Base-by-base conservation (phyloP, 495 filamentous ascomycete species). In the Aspergillus affinis region DNA sequence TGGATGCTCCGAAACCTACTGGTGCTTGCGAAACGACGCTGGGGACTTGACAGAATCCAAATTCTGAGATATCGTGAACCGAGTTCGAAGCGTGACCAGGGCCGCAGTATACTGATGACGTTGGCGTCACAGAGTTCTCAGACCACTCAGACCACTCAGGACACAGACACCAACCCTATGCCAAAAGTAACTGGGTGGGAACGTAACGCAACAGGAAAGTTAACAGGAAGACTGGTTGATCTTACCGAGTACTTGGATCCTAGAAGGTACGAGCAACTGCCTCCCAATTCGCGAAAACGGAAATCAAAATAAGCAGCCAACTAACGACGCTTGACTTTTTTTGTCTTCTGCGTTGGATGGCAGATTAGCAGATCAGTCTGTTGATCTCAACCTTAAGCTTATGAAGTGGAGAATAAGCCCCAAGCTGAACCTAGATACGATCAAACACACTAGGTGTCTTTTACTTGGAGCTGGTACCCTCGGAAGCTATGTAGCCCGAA, bases 351-450 rank as follows among this genome's bases (percentile, higher is more conserved):
- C 23, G 30, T 2, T 23, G 2, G 23, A 51, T 44, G 54, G 62
- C 56, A 86, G 85, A 61, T 80, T 98, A 23, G 94, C 94, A 21
- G 92, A 97, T 63, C 92, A 96, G 72, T 90, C 93, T n/a, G 94
- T 97, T 10, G 94, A 98, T 67, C 84, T 98, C 51, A 98, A 98
- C 67, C 81, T 97, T 60, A 98, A 97, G 75, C 82, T 98, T 55
- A 98, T 98, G 85, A 97, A 97, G 77, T 98, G 94, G 94, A 86
- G 94, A 26, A 90, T 98, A 57, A 90, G 92, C 19, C 94, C 94
- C 7, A 85, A 85, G 48, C 78, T 98, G 21, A 83, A 98, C 69
- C 86, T 98, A 13, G 91, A 96, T 12, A 86, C 82, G 53, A 90
- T 98, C 67, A 97, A 96, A 70, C 82, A 88, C 48, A 93, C 94